These are phyloP conservation scores for Pharnaceum exiguum DNA, from an alignment of 148 eudicot species.

Conservation along the genomic window DNA sequence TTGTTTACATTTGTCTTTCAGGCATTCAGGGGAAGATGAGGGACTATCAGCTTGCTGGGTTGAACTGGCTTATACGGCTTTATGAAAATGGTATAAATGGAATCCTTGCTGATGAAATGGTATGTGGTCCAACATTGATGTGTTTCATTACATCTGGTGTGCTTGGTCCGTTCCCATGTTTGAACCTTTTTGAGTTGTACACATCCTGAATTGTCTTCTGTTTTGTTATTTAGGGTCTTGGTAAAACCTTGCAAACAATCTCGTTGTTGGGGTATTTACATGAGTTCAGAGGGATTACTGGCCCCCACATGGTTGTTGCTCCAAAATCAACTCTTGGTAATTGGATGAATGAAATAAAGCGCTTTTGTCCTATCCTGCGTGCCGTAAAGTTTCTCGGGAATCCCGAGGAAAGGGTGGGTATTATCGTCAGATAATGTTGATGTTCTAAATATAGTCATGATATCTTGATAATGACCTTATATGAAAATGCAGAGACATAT, in stretches of 20 bases:
- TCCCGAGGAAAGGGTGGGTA: conserved; percentile 92
- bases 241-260: conserved; percentile 97
- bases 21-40: conserved; percentile 99
- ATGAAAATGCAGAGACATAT: conserved; percentile 86
- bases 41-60: conserved; percentile 98
- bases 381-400: conserved; percentile 90
- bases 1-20: conserved; percentile 17
- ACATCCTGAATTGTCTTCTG: background rate
- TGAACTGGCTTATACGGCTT: conserved; percentile 91
- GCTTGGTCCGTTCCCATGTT: background rate
- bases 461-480: too few species aligned
- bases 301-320: conserved; percentile 99
- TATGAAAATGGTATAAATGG: conserved; percentile 99
- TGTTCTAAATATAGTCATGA: too few species aligned
- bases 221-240: conserved; percentile 62
- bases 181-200: background rate
- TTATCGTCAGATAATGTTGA: too few species aligned
- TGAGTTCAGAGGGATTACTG: conserved; percentile 93
- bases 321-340: conserved; percentile 98
- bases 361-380: conserved; percentile 86
- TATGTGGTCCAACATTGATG: conserved; percentile 14
- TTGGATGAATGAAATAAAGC: conserved; percentile 98
- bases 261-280: conserved; percentile 91
- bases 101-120: conserved; percentile 99
- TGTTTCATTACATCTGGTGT: background rate